Evolutionary conservation across 1,284 basidiomycete genomes (phyloP).

Genomic region (Boletus hoseneyae): DNA sequence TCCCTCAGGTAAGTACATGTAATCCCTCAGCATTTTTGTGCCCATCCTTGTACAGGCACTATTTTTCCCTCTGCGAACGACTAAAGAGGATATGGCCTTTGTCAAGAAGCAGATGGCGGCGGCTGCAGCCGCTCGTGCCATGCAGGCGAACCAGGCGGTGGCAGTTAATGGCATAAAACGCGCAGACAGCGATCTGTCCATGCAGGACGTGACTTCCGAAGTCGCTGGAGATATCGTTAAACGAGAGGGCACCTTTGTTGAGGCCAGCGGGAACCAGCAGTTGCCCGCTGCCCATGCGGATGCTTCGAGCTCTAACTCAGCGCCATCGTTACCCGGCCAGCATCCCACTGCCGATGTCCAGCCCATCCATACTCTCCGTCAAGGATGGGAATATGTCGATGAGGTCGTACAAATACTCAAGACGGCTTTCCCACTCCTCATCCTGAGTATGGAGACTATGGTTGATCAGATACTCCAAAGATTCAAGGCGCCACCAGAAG

Average conservation of each 20-base stretch:
- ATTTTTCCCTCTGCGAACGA: slow-evolving; percentile 94
- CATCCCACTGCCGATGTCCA: slow-evolving; percentile 32
- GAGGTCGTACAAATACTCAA: slow-evolving; percentile 95
- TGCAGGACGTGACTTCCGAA: slow-evolving; percentile 35
- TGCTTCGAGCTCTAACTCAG: slow-evolving; percentile 14
- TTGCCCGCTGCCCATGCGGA: slow-evolving; percentile 15
- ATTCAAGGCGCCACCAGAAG: slow-evolving; percentile 90
- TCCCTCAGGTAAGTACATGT: slow-evolving; percentile 76
- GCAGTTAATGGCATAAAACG: slow-evolving; percentile 30
- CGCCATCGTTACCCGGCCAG: slow-evolving; percentile 17
- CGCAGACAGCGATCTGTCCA: slow-evolving; percentile 27
- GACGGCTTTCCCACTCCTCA: slow-evolving; percentile 93
- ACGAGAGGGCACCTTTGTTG: slow-evolving; percentile 22
- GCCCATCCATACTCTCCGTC: slow-evolving; percentile 49
- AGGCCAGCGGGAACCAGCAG: slow-evolving; percentile 26
- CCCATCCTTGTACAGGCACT: slow-evolving; percentile 61
- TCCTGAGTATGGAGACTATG: slow-evolving; percentile 95
- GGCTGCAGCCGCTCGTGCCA: slow-evolving; percentile 35
- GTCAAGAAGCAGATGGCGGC: slow-evolving; percentile 43
- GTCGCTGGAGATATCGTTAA: slow-evolving; percentile 27
- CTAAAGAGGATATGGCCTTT: slow-evolving; percentile 82
- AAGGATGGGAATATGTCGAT: slow-evolving; percentile 90
- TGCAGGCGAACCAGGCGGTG: slow-evolving; percentile 24
- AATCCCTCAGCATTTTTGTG: slow-evolving; percentile 1
- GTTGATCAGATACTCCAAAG: slow-evolving; percentile 92